phyloP scores from a whole-genome alignment of 116 monocot species.

The Zostera marina region DNA sequence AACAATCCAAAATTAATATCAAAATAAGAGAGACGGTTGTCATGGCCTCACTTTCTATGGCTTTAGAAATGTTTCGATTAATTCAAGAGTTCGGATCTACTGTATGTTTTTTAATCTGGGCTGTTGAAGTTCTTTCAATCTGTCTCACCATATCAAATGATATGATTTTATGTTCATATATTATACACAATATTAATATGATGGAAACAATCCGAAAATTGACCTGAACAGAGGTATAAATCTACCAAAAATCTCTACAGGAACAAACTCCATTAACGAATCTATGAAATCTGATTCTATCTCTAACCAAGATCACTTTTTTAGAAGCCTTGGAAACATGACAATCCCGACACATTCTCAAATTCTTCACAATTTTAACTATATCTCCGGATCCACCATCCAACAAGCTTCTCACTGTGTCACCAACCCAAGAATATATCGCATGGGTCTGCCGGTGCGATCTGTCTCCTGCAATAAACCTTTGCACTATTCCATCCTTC shows the following conservation, averaged over 20 bases:
- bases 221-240: no score
- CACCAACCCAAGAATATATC: slow-evolving; percentile 14
- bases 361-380: slow-evolving; percentile 46
- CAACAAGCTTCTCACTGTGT: slow-evolving; percentile 67
- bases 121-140: no score
- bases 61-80: no score
- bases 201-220: no score
- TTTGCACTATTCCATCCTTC: slow-evolving; percentile 22
- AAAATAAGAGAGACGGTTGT: no score
- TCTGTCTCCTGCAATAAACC: slow-evolving; percentile 24
- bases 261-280: slow-evolving; percentile 52
- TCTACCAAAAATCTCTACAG: slow-evolving; percentile 65
- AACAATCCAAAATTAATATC: neutral
- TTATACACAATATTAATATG: no score
- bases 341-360: slow-evolving; percentile 56
- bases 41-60: no score
- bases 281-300: slow-evolving; percentile 53
- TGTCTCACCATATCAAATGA: neutral
- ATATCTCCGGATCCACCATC: slow-evolving; percentile 14
- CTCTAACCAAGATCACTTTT: slow-evolving; percentile 47
- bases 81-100: no score
- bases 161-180: no score
- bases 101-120: no score
- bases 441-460: slow-evolving; percentile 6
- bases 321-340: slow-evolving; percentile 39